A percentile compares a stretch with the other conserved stretches of the same genome.
These are phyloP conservation scores for Dothistroma pini DNA, from an alignment of 2,329 filamentous ascomycete species.

Conservation along the genomic window DNA sequence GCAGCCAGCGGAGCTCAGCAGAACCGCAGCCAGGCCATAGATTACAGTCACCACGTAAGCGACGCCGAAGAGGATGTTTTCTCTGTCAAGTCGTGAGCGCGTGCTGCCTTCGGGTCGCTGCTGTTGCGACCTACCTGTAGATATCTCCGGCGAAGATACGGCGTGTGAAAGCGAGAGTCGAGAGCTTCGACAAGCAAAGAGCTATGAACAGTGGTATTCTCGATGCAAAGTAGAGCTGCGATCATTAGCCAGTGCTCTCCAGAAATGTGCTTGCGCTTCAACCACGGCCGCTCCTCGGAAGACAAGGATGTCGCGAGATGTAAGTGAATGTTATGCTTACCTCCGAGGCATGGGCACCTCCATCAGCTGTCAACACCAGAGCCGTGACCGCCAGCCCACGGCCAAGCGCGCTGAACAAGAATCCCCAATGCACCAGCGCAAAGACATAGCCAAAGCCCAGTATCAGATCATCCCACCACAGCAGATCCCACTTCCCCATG, in stretches of 20 bases:
- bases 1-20: slow-evolving; percentile 24
- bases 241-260: background rate
- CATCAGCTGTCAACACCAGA: slow-evolving; percentile 6
- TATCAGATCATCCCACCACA: slow-evolving; percentile 24
- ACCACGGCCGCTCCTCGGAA: background rate
- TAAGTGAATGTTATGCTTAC: background rate
- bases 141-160: slow-evolving; percentile 24
- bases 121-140: slow-evolving; percentile 13
- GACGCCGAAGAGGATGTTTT: slow-evolving; percentile 20
- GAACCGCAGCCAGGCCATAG: slow-evolving; percentile 18
- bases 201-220: slow-evolving; percentile 20
- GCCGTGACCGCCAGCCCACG: slow-evolving; percentile 16
- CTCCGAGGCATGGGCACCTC: background rate
- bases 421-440: slow-evolving; percentile 19
- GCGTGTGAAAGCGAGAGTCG: slow-evolving; percentile 24
- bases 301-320: background rate
- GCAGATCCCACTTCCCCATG: slow-evolving; percentile 21
- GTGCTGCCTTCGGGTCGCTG: no score
- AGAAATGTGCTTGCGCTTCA: background rate
- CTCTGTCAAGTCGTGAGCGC: slow-evolving; percentile 2
- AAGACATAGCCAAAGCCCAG: slow-evolving; percentile 15
- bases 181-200: slow-evolving; percentile 23
- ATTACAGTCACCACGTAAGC: slow-evolving; percentile 14
- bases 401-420: slow-evolving; percentile 14
- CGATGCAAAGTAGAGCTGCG: slow-evolving; percentile 22